Conservation (phyloP, 2,329 filamentous ascomycete genomes). For the Atkinsonella hypoxylon region DNA sequence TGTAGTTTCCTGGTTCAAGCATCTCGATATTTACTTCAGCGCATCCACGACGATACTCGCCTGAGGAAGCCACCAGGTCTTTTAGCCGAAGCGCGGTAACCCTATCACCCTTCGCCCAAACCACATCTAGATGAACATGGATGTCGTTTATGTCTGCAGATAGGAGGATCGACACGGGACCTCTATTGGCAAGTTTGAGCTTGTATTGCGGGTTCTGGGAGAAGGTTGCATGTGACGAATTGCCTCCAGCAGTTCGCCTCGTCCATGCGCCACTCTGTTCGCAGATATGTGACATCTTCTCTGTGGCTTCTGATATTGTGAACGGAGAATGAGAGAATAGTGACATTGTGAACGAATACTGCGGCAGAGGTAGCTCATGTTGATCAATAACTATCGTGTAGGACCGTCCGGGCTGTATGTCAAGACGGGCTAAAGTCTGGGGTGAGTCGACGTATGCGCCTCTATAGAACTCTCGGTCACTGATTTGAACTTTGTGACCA, state of each 20-base stretch:
- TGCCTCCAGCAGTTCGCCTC: conserved; percentile 70
- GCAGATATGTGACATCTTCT: conserved; percentile 45
- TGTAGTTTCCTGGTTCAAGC: conserved; percentile 66
- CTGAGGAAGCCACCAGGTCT: conserved; percentile 71
- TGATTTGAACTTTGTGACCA: conserved; percentile 62
- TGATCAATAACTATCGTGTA: conserved; percentile 62
- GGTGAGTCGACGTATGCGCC: conserved; percentile 90
- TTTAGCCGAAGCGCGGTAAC: conserved; percentile 57
- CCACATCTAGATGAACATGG: conserved; percentile 73
- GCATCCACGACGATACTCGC: conserved; percentile 77
- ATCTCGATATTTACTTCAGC: conserved; percentile 51
- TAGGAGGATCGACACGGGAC: conserved; percentile 61
- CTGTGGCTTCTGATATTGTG: conserved; percentile 46
- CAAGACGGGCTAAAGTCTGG: conserved; percentile 71
- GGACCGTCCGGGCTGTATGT: conserved; percentile 23
- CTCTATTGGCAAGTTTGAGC: conserved; percentile 43
- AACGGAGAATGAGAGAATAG: conserved; percentile 61
- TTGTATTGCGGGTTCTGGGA: conserved; percentile 80
- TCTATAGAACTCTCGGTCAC: conserved; percentile 57
- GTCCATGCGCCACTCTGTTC: conserved; percentile 61
- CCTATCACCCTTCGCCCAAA: conserved; percentile 64
- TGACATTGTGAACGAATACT: conserved; percentile 78
- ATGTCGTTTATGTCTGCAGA: conserved; percentile 55
- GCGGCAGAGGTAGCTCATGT: conserved; percentile 59
- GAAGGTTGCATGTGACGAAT: conserved; percentile 63